Conservation (phyloP, 768 basidiomycete genomes). For the Suillus weaverae region DNA sequence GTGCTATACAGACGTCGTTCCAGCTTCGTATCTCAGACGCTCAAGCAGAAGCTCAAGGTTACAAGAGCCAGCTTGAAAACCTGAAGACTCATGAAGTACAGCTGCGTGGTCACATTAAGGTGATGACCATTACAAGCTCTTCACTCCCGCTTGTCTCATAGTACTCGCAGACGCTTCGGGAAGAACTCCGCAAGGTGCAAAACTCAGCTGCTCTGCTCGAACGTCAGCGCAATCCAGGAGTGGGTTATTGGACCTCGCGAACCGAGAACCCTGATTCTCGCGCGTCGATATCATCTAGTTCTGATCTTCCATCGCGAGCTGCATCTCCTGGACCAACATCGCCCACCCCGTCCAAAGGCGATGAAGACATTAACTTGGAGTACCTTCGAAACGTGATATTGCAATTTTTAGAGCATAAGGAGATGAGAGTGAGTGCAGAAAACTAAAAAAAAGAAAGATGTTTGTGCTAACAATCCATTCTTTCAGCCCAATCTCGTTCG, state of each 20-base stretch:
- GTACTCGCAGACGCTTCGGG: constrained; percentile 72
- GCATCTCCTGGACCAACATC: constrained; percentile 36
- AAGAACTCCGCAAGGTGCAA: constrained; percentile 94
- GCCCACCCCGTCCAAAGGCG: constrained; percentile 41
- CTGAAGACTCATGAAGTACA: constrained; percentile 66
- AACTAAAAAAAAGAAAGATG: background rate
- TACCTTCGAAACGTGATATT: constrained; percentile 95
- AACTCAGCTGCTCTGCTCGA: constrained; percentile 89
- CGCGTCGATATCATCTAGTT: constrained; percentile 43
- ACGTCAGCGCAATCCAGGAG: constrained; percentile 87
- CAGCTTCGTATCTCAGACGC: constrained; percentile 51
- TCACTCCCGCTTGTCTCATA: constrained; percentile 9
- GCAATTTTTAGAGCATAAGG: constrained; percentile 97
- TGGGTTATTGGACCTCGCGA: constrained; percentile 83
- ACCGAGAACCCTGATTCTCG: constrained; percentile 34
- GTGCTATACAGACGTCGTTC: constrained; percentile 39
- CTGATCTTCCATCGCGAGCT: constrained; percentile 41
- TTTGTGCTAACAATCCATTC: constrained; percentile 10
- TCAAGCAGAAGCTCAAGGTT: constrained; percentile 44
- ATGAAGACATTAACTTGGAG: constrained; percentile 94
- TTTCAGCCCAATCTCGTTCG: constrained; percentile 82
- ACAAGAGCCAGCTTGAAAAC: constrained; percentile 77
- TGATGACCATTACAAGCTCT: constrained; percentile 25
- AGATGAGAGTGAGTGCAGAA: constrained; percentile 80
- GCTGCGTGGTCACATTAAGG: constrained; percentile 77